Conservation (phyloP, 495 filamentous ascomycete genomes). For the Aspergillus campestris region DNA sequence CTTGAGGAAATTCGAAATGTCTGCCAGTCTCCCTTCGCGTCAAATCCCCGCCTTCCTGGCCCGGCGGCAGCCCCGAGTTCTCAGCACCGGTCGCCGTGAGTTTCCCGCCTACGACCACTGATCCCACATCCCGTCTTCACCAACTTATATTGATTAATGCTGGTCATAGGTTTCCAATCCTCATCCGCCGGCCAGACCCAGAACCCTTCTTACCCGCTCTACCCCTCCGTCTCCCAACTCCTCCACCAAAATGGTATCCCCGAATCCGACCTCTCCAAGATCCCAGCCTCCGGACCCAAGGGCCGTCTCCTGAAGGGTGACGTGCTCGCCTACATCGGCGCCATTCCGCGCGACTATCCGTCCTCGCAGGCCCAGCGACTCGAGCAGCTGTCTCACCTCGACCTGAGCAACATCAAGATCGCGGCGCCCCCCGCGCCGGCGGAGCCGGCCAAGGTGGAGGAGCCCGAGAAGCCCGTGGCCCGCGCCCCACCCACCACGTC, state of each 20-base stretch:
- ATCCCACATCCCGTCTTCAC: neutral
- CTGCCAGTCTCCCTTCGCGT: conserved; percentile 26
- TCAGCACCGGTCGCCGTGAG: conserved; percentile 32
- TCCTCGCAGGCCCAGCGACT: conserved; percentile 60
- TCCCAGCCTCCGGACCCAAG: conserved; percentile 79
- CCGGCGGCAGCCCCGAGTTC: conserved; percentile 28
- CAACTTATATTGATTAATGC: conserved; percentile 1
- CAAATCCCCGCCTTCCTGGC: conserved; percentile 32
- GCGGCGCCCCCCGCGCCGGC: conserved; percentile 47
- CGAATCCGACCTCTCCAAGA: conserved; percentile 62
- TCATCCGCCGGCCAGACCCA: conserved; percentile 39
- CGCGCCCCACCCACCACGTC: conserved; percentile 27
- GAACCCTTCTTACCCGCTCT: conserved; percentile 69
- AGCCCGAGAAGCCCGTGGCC: conserved; percentile 29
- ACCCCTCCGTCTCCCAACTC: conserved; percentile 77
- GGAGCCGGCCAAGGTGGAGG: conserved; percentile 26
- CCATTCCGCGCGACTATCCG: conserved; percentile 59
- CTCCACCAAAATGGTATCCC: conserved; percentile 69
- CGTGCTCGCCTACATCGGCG: conserved; percentile 82
- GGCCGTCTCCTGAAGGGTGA: conserved; percentile 92
- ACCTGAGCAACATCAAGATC: conserved; percentile 91
- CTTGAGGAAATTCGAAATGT: conserved; percentile 24
- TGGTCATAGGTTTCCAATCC: conserved; percentile 24
- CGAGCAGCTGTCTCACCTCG: conserved; percentile 68
- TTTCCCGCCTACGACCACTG: conserved; percentile 10